Evolutionary conservation across 768 basidiomycete species (phyloP).

Genomic region (Imleria badia): DNA sequence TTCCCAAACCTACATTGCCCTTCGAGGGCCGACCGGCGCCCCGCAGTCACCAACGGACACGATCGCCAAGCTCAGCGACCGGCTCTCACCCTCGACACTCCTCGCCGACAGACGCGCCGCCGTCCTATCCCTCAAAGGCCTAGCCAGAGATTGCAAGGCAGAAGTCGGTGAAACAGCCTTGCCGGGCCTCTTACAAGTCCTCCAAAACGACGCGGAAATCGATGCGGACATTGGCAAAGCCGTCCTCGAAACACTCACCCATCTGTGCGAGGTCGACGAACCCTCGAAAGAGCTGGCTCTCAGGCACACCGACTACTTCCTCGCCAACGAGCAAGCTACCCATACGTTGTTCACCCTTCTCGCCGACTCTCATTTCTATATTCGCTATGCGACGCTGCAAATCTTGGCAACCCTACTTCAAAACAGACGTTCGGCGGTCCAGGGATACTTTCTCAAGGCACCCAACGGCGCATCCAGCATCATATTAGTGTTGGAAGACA

Average conservation of each 20-base stretch:
- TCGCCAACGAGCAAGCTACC: slow-evolving; percentile 66
- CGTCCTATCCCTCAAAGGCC: slow-evolving; percentile 90
- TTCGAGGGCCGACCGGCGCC: slow-evolving; percentile 78
- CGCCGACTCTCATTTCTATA: slow-evolving; percentile 76
- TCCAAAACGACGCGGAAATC: slow-evolving; percentile 85
- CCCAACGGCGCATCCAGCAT: slow-evolving; percentile 74
- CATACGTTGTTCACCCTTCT: slow-evolving; percentile 80
- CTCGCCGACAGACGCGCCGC: slow-evolving; percentile 92
- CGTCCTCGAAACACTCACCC: slow-evolving; percentile 82
- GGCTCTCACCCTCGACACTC: slow-evolving; percentile 85
- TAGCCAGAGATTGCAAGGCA: slow-evolving; percentile 85
- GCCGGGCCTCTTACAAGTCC: slow-evolving; percentile 72
- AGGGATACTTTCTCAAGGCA: slow-evolving; percentile 89
- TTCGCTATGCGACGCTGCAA: slow-evolving; percentile 81
- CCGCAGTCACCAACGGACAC: slow-evolving; percentile 85
- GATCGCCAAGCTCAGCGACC: slow-evolving; percentile 83
- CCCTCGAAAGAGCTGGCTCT: slow-evolving; percentile 62
- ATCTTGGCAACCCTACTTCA: slow-evolving; percentile 76
- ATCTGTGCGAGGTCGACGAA: slow-evolving; percentile 82
- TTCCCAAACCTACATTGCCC: slow-evolving; percentile 81
- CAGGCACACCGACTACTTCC: slow-evolving; percentile 78
- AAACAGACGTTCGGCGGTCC: slow-evolving; percentile 78
- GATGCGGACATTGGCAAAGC: slow-evolving; percentile 94
- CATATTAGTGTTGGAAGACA: slow-evolving; percentile 76
- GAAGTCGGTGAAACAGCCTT: slow-evolving; percentile 84